Evolutionary conservation across 1,284 basidiomycete species (phyloP).

Genomic region (Psilocybe mexicana): DNA sequence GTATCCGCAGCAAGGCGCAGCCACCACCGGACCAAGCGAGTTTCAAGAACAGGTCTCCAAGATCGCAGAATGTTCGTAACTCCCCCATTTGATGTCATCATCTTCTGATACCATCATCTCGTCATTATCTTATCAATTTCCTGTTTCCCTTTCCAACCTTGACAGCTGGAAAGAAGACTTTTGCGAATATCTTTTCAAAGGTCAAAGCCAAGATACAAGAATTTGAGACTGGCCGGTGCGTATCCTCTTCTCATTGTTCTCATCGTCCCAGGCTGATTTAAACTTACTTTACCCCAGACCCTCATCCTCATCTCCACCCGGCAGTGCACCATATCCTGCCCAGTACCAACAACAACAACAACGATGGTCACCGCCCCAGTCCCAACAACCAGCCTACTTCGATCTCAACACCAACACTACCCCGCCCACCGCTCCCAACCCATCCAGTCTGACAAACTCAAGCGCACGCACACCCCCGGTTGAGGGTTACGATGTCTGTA

Average conservation of each 20-base stretch:
- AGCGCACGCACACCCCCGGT: not conserved
- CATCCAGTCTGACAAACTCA: not conserved
- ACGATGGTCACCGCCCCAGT: slow-evolving; percentile 12
- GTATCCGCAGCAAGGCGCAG: slow-evolving; percentile 16
- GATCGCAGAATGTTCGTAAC: slow-evolving; percentile 69
- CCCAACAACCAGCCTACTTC: slow-evolving; percentile 33
- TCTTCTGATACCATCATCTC: not conserved
- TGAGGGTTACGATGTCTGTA: slow-evolving; percentile 16
- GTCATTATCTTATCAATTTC: not conserved
- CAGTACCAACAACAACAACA: slow-evolving; percentile 7
- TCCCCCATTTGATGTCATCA: not conserved
- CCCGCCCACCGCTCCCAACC: not conserved
- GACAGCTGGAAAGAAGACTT: slow-evolving; percentile 74
- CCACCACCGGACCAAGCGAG: slow-evolving; percentile 39
- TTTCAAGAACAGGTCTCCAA: slow-evolving; percentile 71
- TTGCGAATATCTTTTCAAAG: slow-evolving; percentile 67
- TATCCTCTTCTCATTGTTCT: not conserved
- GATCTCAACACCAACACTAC: slow-evolving; percentile 39
- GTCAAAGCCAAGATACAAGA: slow-evolving; percentile 82
- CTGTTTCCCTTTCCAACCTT: slow-evolving; percentile 1
- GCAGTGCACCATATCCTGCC: not conserved
- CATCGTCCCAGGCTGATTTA: too few species aligned
- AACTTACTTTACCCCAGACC: slow-evolving; percentile 3
- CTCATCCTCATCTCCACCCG: slow-evolving; percentile 8
- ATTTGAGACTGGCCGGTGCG: slow-evolving; percentile 53